A percentile compares a stretch with the other conserved stretches of the same genome.
Conservation (phyloP, 176 grass and related monocot species). For the Aegilops bicornis region DNA sequence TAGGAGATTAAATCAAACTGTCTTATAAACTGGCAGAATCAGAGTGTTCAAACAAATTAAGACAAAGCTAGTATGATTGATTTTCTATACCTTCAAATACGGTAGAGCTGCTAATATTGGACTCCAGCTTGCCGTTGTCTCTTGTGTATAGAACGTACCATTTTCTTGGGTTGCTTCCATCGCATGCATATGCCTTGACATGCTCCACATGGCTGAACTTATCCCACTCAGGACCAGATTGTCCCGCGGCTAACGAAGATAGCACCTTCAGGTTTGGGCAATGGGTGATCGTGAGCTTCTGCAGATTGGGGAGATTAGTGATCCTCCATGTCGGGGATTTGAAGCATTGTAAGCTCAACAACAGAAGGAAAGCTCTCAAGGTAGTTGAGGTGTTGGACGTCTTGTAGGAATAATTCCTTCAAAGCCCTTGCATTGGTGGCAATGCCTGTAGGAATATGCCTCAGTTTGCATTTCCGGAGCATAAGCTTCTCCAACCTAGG, state of each 20-base stretch:
- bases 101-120: not conserved
- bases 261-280: not conserved
- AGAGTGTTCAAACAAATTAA: not conserved
- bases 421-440: not conserved
- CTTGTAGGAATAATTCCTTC: not conserved
- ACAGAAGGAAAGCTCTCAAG: not conserved
- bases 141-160: not conserved
- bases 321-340: not conserved
- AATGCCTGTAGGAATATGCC: not conserved
- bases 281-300: not conserved
- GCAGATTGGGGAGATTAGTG: not conserved
- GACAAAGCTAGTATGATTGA: not conserved
- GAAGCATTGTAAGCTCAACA: not conserved
- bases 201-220: not conserved
- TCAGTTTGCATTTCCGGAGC: not conserved
- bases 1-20: not conserved
- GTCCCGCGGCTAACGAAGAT: not conserved
- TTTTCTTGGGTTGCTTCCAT: not conserved
- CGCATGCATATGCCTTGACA: not conserved
- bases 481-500: not conserved
- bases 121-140: not conserved
- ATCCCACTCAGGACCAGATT: not conserved
- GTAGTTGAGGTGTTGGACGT: not conserved
- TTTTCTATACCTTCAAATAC: not conserved
- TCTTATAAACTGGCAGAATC: too few species aligned